These are phyloP conservation scores for Oropetium thomaeum DNA, from an alignment of 176 grass and related monocot species.

Conservation along the genomic window DNA sequence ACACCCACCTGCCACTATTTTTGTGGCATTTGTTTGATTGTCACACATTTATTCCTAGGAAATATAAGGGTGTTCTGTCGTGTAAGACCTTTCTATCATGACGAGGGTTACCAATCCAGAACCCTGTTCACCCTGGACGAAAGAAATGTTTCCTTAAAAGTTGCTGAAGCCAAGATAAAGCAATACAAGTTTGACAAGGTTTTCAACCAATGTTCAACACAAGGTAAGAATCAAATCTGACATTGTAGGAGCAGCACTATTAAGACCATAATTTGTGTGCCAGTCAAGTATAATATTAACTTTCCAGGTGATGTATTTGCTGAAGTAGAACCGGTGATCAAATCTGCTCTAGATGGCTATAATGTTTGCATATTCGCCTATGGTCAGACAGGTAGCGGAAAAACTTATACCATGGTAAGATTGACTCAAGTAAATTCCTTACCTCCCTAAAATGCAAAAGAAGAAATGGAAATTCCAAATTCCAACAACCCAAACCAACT, in stretches of 20 bases:
- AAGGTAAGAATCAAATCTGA: constrained; percentile 66
- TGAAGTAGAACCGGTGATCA: constrained; percentile 88
- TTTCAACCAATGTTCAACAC: constrained; percentile 68
- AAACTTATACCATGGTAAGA: constrained; percentile 98
- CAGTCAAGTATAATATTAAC: constrained; percentile 23
- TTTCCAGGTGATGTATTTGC: constrained; percentile 80
- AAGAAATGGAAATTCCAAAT: constrained; percentile 3
- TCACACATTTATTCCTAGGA: constrained; percentile 44
- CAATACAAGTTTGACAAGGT: constrained; percentile 98
- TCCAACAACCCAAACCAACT: neutral
- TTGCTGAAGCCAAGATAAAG: constrained; percentile 75
- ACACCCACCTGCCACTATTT: too few relatives aligned
- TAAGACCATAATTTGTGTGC: constrained; percentile 22
- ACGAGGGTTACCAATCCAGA: constrained; percentile 44
- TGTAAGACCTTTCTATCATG: constrained; percentile 64
- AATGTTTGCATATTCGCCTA: constrained; percentile 97
- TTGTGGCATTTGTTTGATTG: constrained; percentile 28
- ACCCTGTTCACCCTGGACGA: constrained; percentile 58
- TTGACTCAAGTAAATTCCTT: constrained; percentile 19
- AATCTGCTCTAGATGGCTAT: constrained; percentile 96
- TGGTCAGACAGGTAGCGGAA: constrained; percentile 94
- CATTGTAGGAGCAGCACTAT: neutral
- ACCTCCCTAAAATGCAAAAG: neutral
- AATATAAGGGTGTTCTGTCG: constrained; percentile 94
- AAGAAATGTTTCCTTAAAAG: constrained; percentile 62